Conservation (phyloP, 1,139 yeast species). For the Yamadazyma trypodendri region DNA sequence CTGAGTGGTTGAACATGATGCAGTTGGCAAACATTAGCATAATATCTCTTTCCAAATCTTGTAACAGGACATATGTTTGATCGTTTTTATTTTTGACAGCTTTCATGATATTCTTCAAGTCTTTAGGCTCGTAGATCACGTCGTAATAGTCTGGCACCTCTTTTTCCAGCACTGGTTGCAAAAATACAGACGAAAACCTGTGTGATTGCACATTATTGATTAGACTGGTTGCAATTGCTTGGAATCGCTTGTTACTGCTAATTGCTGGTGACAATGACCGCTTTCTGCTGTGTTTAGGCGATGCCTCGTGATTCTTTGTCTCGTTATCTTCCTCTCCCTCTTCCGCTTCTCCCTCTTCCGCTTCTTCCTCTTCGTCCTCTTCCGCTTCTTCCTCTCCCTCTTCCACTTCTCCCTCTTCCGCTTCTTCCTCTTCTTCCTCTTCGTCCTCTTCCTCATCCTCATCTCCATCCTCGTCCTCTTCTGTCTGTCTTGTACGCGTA, state of each 20-base stretch:
- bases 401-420: conserved; percentile 3
- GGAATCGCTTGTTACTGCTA: conserved; percentile 42
- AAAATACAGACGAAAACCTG: conserved; percentile 71
- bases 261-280: conserved; percentile 29
- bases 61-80: conserved; percentile 51
- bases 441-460: conserved; percentile 7
- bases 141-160: conserved; percentile 71
- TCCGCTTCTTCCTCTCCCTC: background rate
- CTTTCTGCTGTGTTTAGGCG: conserved; percentile 5
- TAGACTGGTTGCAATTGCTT: conserved; percentile 55
- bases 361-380: conserved; percentile 2
- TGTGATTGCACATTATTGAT: conserved; percentile 67
- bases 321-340: conserved; percentile 9
- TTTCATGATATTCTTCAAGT: conserved; percentile 60
- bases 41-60: conserved; percentile 65
- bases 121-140: conserved; percentile 63
- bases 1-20: conserved; percentile 73
- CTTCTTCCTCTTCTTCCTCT: conserved; percentile 6
- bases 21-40: conserved; percentile 83
- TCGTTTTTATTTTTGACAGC: conserved; percentile 48
- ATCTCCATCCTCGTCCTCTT: conserved; percentile 3
- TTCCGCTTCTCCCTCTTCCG: conserved; percentile 4
- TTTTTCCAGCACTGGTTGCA: conserved; percentile 63
- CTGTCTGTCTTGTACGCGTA: conserved; percentile 1
- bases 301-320: conserved; percentile 5